These are phyloP conservation scores for Ogataea methanolica DNA, from an alignment of 805 yeast genomes.

Conservation along the genomic window DNA sequence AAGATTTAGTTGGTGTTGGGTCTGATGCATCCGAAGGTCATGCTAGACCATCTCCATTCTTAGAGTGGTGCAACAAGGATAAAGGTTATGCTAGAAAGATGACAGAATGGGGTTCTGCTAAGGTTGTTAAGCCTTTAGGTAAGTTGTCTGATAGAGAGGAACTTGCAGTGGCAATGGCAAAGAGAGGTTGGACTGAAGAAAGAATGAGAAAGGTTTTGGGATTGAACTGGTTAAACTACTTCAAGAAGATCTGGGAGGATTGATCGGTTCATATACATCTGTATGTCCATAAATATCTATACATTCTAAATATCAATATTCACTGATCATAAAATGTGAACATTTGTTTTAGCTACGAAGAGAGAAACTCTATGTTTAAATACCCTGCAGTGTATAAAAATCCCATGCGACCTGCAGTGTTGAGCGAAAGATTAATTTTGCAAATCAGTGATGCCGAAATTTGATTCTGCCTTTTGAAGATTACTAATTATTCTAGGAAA, in stretches of 20 bases:
- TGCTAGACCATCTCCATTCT: slow-evolving; percentile 17
- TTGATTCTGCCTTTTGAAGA: too few relatives aligned
- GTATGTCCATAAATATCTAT: too few relatives aligned
- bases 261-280: not conserved
- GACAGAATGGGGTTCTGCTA: slow-evolving; percentile 19
- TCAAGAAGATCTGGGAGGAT: slow-evolving; percentile 14
- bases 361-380: too few relatives aligned
- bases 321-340: too few relatives aligned
- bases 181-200: slow-evolving; percentile 17
- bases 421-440: too few relatives aligned
- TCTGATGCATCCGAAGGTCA: slow-evolving; percentile 35
- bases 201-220: slow-evolving; percentile 17
- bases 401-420: too few relatives aligned
- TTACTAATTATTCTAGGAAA: too few relatives aligned
- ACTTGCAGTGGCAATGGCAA: slow-evolving; percentile 17
- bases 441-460: too few relatives aligned
- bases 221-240: slow-evolving; percentile 16
- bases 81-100: slow-evolving; percentile 17
- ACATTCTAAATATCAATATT: too few relatives aligned
- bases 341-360: too few relatives aligned
- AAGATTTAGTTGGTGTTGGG: slow-evolving; percentile 48
- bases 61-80: slow-evolving; percentile 18
- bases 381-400: too few relatives aligned
- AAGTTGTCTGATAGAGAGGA: slow-evolving; percentile 18
- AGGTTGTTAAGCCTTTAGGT: slow-evolving; percentile 17